Percentiles rank a stretch among this genome's conserved stretches.
These are phyloP conservation scores for Papilionanthe hybrid DNA, from an alignment of 116 monocot genomes.

Conservation along the genomic window DNA sequence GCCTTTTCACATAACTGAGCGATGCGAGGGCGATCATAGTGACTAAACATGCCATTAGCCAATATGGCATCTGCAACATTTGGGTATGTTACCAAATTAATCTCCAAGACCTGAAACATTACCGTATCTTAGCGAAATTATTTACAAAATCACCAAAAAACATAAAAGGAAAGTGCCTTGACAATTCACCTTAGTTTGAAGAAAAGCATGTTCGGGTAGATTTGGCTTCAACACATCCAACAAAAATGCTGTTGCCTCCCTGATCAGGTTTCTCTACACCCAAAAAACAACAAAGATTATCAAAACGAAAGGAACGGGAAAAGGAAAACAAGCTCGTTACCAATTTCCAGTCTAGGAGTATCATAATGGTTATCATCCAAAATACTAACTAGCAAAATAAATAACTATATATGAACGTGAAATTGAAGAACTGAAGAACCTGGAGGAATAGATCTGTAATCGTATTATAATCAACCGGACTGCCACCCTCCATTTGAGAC, in stretches of 20 bases:
- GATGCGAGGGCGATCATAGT: conserved; percentile 95
- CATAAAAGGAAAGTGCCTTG: neutral
- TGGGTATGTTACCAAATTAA: conserved; percentile 97
- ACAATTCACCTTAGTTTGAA: conserved; percentile 86
- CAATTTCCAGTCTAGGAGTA: neutral
- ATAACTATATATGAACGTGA: too few relatives aligned
- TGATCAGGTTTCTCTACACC: conserved; percentile 85
- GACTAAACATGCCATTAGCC: conserved; percentile 99
- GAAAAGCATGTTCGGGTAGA: conserved; percentile 92
- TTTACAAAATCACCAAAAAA: neutral
- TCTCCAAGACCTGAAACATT: conserved; percentile 83
- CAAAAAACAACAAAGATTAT: conserved; percentile 11
- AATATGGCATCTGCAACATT: conserved; percentile 99
- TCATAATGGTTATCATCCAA: neutral
- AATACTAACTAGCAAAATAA: neutral
- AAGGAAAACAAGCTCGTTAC: neutral
- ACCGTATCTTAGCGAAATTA: conserved; percentile 9
- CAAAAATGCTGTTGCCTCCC: conserved; percentile 98
- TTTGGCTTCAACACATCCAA: conserved; percentile 99
- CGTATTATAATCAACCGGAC: conserved; percentile 98
- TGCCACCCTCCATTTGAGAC: conserved; percentile 99
- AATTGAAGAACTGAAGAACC: conserved; percentile 29
- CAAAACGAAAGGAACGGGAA: neutral
- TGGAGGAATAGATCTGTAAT: conserved; percentile 99
- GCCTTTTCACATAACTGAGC: conserved; percentile 99